A percentile compares a stretch with the other conserved stretches of the same genome.
These are phyloP conservation scores for Ceratocystis huliohia DNA, from an alignment of 2,329 filamentous ascomycete species.

Conservation along the genomic window DNA sequence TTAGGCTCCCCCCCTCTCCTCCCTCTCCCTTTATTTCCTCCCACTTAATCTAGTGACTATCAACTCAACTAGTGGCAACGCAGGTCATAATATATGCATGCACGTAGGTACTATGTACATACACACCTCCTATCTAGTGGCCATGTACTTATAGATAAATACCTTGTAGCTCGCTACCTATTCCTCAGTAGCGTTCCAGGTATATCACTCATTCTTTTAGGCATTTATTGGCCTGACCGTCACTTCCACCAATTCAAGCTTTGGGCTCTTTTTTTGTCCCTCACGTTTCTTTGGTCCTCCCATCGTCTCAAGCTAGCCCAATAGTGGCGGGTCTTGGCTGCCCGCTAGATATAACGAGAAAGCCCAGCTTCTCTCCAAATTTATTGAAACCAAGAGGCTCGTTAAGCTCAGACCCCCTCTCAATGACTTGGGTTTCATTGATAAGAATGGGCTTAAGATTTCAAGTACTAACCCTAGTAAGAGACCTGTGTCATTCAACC, in stretches of 20 bases:
- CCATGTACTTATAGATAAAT: background rate
- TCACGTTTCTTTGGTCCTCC: background rate
- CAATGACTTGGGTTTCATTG: background rate
- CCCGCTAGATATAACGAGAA: background rate
- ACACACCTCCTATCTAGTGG: background rate
- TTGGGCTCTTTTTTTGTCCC: conserved; percentile 1
- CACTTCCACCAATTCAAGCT: background rate
- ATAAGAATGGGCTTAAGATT: background rate
- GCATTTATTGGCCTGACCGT: conserved; percentile 2
- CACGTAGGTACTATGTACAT: background rate
- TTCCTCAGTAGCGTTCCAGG: background rate
- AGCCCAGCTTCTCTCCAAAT: background rate
- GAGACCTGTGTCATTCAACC: background rate
- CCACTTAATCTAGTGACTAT: background rate
- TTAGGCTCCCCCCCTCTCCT: background rate
- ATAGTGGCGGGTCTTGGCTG: conserved; percentile 8
- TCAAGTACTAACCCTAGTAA: background rate
- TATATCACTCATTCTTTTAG: conserved; percentile 7
- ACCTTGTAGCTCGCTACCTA: background rate
- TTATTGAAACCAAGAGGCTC: background rate
- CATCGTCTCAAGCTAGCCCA: background rate
- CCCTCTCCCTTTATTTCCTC: background rate
- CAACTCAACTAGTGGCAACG: background rate
- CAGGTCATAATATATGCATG: conserved; percentile 4
- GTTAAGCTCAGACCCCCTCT: conserved; percentile 2